Conservation (phyloP, 805 yeast genomes). For the Kuraishia cidri region DNA sequence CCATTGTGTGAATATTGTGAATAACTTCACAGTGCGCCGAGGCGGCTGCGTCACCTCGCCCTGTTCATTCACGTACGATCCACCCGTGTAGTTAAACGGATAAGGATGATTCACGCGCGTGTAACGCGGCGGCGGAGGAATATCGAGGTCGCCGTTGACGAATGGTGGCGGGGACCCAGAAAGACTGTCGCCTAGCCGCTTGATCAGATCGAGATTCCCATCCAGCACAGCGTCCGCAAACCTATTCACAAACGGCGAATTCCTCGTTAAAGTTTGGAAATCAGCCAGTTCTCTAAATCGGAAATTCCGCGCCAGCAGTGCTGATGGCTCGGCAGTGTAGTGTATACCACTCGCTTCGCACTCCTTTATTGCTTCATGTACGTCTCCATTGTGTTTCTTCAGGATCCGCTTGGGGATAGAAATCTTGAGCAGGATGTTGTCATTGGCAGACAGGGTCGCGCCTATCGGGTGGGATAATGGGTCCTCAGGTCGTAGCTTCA, state of each 20-base stretch:
- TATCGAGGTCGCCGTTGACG: conserved; percentile 35
- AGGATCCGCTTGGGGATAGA: conserved; percentile 49
- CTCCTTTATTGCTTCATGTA: conserved; percentile 30
- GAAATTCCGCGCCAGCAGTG: conserved; percentile 57
- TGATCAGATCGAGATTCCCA: conserved; percentile 32
- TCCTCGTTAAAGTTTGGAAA: conserved; percentile 64
- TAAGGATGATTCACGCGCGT: conserved; percentile 72
- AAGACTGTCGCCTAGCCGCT: too few species aligned
- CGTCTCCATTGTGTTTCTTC: conserved; percentile 27
- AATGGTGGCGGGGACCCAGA: too few species aligned
- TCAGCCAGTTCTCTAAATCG: conserved; percentile 83
- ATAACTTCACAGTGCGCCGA: conserved; percentile 36
- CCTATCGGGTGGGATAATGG: conserved; percentile 50
- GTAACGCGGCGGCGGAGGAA: conserved; percentile 84
- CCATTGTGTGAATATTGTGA: conserved; percentile 45
- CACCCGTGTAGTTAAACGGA: conserved; percentile 54
- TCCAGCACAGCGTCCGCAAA: conserved; percentile 28
- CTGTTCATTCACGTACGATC: conserved; percentile 41
- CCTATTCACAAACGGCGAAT: conserved; percentile 37
- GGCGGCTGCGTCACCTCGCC: conserved; percentile 42
- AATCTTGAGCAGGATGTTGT: conserved; percentile 50
- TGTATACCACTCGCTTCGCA: conserved; percentile 21
- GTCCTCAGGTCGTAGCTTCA: conserved; percentile 22
- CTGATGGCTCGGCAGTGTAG: conserved; percentile 48
- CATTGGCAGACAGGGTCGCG: conserved; percentile 41